Base-by-base conservation (phyloP, 306 rosid genomes). In the Mimosa bimucronata region DNA sequence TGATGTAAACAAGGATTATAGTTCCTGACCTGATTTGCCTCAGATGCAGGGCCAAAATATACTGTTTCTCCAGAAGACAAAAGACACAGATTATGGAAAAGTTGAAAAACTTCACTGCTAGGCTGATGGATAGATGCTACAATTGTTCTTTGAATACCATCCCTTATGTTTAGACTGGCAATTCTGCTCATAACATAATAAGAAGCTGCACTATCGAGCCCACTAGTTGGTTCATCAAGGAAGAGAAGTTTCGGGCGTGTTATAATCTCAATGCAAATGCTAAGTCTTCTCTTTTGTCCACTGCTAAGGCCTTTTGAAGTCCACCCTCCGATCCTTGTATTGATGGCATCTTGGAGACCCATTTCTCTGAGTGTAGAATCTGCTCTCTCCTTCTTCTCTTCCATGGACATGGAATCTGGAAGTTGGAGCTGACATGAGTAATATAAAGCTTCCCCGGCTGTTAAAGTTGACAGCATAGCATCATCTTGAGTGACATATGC, bases 181-280 rank as follows among this genome's bases (percentile, higher is more conserved):
- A 92, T 88, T 81, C 91, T 84, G 30, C 87, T 89, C 91, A 92
- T 60, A 12, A 60, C 66, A 60, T 60, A 60, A 26, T 26, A 60
- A 18, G 96, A 92, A 18, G 97, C 96, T 5, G 97, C 97, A 64
- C 97, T 90, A 37, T 90, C 97, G 34, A 92, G 91, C 37, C 96
- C 96, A 58, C 97, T 90, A 0, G 97, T 92, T 0, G 97, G 97
- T 77, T 92, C 97, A 29, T 92, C 97, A 45, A 92, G 89, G 77
- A 92, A 92, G 15, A 92, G 92, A 62, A 92, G 96, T 31, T 81
- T 86, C 0, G 94, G 92, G 14, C 77, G 84, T 21, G 96, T 89
- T 40, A 92, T 73, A 46, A 88, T 87, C 88, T 92, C 96, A 16
- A 90, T 88, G 81, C 96, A 92, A 71, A 92, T 89, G 80, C 94